Conservation (phyloP, 257 asterid species). For the Nicotiana tomentosiformis region DNA sequence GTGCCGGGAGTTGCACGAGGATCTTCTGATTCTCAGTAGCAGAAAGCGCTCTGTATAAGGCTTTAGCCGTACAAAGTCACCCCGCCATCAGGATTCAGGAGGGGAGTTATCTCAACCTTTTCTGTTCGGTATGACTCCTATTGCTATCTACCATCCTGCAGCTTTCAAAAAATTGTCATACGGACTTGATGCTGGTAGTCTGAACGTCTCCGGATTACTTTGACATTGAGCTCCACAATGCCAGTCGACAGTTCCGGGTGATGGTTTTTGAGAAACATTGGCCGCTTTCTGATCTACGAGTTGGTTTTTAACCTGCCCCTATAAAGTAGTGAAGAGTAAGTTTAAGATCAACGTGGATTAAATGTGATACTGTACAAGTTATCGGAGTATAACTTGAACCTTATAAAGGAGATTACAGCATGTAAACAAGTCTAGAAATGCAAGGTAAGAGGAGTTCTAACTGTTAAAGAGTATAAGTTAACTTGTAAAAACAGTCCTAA, state of each 20-base stretch:
- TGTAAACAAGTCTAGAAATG: neutral
- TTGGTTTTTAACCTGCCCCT: constrained; percentile 42
- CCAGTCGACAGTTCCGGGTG: constrained; percentile 21
- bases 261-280: constrained; percentile 25
- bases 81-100: constrained; percentile 5
- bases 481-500: neutral
- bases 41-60: neutral
- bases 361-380: neutral
- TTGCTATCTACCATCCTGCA: constrained; percentile 58
- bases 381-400: neutral
- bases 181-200: constrained; percentile 75
- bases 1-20: neutral
- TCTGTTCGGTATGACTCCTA: neutral
- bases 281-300: constrained; percentile 32
- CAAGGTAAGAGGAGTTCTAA: neutral
- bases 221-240: constrained; percentile 48
- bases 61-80: neutral
- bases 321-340: neutral
- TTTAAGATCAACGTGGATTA: neutral
- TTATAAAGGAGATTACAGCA: neutral
- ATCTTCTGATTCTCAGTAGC: constrained; percentile 6
- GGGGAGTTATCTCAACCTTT: neutral
- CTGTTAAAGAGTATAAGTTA: neutral
- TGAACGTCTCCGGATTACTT: constrained; percentile 46
- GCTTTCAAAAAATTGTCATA: constrained; percentile 87